Conservation (phyloP, 192 early-diverging fungal genomes). For the Coemansia sp. region DNA sequence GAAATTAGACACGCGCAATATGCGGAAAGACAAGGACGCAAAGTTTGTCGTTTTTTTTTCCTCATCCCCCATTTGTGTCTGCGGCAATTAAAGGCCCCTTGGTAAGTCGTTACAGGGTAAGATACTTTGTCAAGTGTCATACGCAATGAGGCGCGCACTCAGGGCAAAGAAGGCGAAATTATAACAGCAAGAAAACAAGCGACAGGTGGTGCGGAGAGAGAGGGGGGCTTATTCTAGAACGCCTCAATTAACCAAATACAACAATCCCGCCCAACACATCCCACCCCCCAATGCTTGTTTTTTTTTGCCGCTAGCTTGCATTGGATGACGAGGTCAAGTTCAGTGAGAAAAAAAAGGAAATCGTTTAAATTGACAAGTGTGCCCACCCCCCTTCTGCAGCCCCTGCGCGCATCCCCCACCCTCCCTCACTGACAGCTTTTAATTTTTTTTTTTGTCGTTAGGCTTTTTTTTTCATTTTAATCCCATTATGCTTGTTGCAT, state of each 20-base stretch:
- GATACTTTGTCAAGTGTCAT: background rate
- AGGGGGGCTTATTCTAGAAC: slow-evolving; percentile 7
- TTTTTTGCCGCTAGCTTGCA: background rate
- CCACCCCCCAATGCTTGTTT: background rate
- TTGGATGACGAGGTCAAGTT: slow-evolving; percentile 7
- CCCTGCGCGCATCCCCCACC: slow-evolving; percentile 1
- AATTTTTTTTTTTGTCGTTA: background rate
- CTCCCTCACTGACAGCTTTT: background rate
- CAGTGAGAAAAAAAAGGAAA: slow-evolving; percentile 1
- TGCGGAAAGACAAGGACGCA: background rate
- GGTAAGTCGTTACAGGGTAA: background rate
- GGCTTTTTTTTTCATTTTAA: background rate
- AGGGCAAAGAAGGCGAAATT: background rate
- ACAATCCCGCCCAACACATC: background rate
- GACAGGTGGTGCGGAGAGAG: background rate
- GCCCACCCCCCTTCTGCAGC: background rate
- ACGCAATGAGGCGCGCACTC: slow-evolving; percentile 10
- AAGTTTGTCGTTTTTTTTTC: background rate
- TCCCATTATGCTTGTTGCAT: slow-evolving; percentile 41
- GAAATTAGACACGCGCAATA: slow-evolving; percentile 13
- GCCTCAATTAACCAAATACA: slow-evolving; percentile 4
- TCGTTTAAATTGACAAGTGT: background rate
- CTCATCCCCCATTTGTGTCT: background rate
- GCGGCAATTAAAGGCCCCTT: background rate
- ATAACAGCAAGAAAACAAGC: background rate